Evolutionary conservation across 2,329 filamentous ascomycete species (phyloP), one percentile per base, ranked within the genome.

Genomic region (Diaporthe caulivora): DNA sequence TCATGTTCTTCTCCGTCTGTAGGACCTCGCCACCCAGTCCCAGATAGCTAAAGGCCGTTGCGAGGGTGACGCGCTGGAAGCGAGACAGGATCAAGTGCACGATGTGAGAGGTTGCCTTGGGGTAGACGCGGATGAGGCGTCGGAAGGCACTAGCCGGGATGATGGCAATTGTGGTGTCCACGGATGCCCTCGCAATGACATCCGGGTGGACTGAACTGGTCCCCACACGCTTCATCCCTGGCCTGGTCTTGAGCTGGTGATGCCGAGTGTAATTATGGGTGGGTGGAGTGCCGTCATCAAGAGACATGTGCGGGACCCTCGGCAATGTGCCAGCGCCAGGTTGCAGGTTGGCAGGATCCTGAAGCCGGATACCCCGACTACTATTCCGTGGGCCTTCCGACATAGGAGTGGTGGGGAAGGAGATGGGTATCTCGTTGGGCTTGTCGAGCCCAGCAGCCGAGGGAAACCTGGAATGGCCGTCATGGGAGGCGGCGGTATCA

Each of bases 141-240:
- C 95, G 92, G 79, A 99, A 99, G 4, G 97, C 97, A 80, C 95
- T 98, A 0, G 97, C 97, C 1, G 97, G 97, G 72, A 99, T 99
- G 76, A 99, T 97, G 8, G 97, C 97, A 82, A 99, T 98, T 0
- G 97, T 99, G 0, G 97, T 99, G 80, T 99, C 97, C 31, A 97
- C 93, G 21, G 95, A 97, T 8, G 97, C 97, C 76, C 97, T 90
- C n/a, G 96, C 97, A 76, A 99, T 95, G 75, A 99, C 97, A 80
- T 99, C 97, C 15, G 97, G 97, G 83, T 99, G 97, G 0, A 94
- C 95, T 18, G 97, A 98, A 76, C 92, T 93, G 15, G 90, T 89
- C 42, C 85, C 83, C 21, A 80, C 80, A 71, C 87, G 84, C 75
- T 86, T 86, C 17, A 83, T 82, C 55, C 83, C 77, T 2, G 87